Percentiles rank a stretch among this genome's conserved stretches.
Evolutionary conservation across 2,329 filamentous ascomycete genomes (phyloP).

Genomic region (Colletotrichum ledebouriae): DNA sequence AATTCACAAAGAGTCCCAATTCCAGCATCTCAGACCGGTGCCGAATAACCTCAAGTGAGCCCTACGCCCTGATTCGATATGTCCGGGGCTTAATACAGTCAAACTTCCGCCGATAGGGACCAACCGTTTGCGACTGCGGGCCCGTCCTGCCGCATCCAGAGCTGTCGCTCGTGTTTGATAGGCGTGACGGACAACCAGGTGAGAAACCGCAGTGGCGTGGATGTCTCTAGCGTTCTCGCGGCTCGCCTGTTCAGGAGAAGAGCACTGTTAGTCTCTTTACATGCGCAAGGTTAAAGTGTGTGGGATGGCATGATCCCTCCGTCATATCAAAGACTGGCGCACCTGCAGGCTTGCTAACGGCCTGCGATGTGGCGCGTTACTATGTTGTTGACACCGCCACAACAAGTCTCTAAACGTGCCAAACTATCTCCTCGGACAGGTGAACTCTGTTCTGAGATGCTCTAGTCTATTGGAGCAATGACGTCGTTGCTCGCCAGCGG

Average conservation of each 20-base stretch:
- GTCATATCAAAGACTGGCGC: conserved; percentile 13
- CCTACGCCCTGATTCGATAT: conserved; percentile 20
- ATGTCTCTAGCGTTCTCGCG: conserved; percentile 6
- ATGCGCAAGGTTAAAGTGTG: conserved; percentile 6
- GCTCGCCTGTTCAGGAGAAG: conserved; percentile 10
- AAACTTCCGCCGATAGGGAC: conserved; percentile 18
- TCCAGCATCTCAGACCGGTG: conserved; percentile 18
- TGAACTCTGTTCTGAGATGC: conserved; percentile 20
- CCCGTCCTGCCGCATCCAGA: conserved; percentile 7
- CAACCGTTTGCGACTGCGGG: conserved; percentile 30
- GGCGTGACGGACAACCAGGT: conserved; percentile 31
- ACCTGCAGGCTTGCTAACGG: conserved; percentile 28
- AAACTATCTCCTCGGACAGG: conserved; percentile 18
- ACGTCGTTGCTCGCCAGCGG: conserved; percentile 19
- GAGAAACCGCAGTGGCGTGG: conserved; percentile 33
- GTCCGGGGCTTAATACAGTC: conserved; percentile 30
- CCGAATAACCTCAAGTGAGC: conserved; percentile 3
- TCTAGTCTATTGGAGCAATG: conserved; percentile 5
- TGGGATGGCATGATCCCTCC: conserved; percentile 17
- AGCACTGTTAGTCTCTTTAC: conserved; percentile 19
- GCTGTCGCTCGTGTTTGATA: conserved; percentile 23
- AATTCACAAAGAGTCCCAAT: conserved; percentile 6
- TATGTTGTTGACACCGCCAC: conserved; percentile 21
- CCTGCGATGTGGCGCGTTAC: conserved; percentile 34
- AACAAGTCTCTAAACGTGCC: background rate